A percentile compares a stretch with the other conserved stretches of the same genome.
Conservation (phyloP, 2,329 filamentous ascomycete genomes). For the Arthrocladium fulminans region DNA sequence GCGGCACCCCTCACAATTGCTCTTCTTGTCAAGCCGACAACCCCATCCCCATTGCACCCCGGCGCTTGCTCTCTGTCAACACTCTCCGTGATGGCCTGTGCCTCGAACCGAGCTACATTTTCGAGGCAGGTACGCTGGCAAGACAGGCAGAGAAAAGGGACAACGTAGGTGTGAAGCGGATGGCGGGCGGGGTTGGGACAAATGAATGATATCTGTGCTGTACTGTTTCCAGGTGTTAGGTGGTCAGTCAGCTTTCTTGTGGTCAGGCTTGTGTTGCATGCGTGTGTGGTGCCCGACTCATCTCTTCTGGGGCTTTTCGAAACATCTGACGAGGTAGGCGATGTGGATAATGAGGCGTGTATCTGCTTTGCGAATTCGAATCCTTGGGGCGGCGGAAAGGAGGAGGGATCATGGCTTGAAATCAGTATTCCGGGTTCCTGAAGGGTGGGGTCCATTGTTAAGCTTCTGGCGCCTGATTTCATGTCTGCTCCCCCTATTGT, state of each 20-base stretch:
- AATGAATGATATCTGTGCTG: neutral
- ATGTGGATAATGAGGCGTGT: neutral
- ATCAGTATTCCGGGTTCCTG: neutral
- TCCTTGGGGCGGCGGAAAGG: conserved; percentile 1
- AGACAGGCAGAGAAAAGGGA: conserved; percentile 11
- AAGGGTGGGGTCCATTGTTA: neutral
- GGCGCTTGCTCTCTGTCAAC: neutral
- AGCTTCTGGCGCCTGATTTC: neutral
- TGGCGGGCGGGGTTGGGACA: conserved; percentile 9
- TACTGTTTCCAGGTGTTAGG: neutral
- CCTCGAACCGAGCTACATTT: conserved; percentile 11
- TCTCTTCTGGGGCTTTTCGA: neutral
- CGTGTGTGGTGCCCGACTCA: neutral
- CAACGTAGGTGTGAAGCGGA: conserved; percentile 15
- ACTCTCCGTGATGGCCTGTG: conserved; percentile 1
- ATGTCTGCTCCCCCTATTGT: no score
- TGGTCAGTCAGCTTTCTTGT: neutral
- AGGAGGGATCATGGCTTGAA: neutral
- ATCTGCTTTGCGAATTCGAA: conserved; percentile 1
- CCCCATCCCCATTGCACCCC: neutral
- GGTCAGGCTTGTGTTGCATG: neutral
- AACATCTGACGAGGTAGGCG: neutral
- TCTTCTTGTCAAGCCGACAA: neutral
- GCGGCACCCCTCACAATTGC: neutral
- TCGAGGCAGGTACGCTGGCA: conserved; percentile 13